Base-by-base conservation (phyloP, 257 asterid genomes). In the Scutellaria galericulata region DNA sequence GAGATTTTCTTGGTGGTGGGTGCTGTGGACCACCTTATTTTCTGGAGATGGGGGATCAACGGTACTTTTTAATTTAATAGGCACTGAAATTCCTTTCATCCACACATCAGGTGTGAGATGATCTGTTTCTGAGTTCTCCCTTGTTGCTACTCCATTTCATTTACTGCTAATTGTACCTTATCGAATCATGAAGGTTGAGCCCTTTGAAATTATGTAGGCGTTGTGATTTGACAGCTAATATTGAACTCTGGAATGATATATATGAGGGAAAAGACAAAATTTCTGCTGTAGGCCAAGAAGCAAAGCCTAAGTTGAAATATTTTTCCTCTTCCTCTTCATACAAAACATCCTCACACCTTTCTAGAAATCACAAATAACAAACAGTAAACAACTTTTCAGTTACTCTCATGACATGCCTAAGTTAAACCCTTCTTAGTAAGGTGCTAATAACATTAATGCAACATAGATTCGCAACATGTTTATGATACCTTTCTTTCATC, bases 401-500 rank as follows among this genome's bases (percentile, higher is more conserved):
- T 69, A 41, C 22, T 59, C 71, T 59, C 46, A 48, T 62, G 7
- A 52, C 54, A 22, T 40, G 35, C 61, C 39, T 3, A 70, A 70
- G 47, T 56, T 9, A 44, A 70, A 45, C 62, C 48, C 51, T 44
- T 20, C 13, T 39, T 10, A 10, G 18, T 42, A 39, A 40, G 56
- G 59, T 70, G 75, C 66, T 42, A 55, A 42, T 58, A 65, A 35
- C 53, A 9, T 44, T 71, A 4, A 9, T 60, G 72, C 64, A 37
- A 3, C 7, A 56, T 56, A 35, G 14, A 47, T 62, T 12, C 40
- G 50, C n/a, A 61, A 55, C 57, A 45, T 5, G 45, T 5, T 24
- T 24, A 48, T 47, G 24, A 40, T 66, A 20, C 57, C 8, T 65
- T 50, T 45, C 68, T 57, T n/a, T 48, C 67, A 24, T 58, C 45